Evolutionary conservation across 73 alveolate species (phyloP).

Genomic region (Paraurostyla sp.): DNA sequence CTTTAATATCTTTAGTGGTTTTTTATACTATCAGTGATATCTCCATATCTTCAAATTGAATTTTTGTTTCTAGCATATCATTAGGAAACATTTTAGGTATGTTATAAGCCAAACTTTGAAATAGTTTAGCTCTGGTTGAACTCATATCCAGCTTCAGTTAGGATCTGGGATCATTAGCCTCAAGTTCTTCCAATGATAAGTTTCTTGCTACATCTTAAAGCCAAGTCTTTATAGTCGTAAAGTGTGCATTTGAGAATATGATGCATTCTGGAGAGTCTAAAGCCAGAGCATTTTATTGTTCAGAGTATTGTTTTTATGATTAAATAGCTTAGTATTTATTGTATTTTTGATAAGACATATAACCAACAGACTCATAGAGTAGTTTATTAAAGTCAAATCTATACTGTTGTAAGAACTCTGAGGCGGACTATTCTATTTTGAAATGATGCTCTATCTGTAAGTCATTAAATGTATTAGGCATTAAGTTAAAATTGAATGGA

Average conservation of each 20-base stretch:
- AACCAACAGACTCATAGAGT: slow-evolving; percentile 27
- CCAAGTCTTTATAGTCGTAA: neutral
- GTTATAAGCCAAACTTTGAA: neutral
- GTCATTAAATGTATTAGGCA: slow-evolving; percentile 3
- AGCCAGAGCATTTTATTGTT: neutral
- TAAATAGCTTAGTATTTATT: neutral
- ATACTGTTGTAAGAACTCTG: neutral
- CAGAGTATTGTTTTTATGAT: neutral
- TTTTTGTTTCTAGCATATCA: neutral
- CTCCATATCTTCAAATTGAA: neutral
- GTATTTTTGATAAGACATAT: neutral
- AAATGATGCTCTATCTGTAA: neutral
- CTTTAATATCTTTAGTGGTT: neutral
- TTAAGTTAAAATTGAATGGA: slow-evolving; percentile 7
- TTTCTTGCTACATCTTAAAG: neutral
- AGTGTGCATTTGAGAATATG: neutral
- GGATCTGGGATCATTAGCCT: neutral
- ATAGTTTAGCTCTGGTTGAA: neutral
- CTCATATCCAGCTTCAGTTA: neutral
- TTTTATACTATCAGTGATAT: neutral
- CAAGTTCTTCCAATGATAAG: neutral
- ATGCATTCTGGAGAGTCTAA: slow-evolving; percentile 35
- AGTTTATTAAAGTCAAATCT: slow-evolving; percentile 17
- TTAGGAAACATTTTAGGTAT: slow-evolving; percentile 61
- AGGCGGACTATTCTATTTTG: neutral